These are phyloP conservation scores for Epichloe gansuensis DNA, from an alignment of 2,329 filamentous ascomycete genomes.

Conservation along the genomic window DNA sequence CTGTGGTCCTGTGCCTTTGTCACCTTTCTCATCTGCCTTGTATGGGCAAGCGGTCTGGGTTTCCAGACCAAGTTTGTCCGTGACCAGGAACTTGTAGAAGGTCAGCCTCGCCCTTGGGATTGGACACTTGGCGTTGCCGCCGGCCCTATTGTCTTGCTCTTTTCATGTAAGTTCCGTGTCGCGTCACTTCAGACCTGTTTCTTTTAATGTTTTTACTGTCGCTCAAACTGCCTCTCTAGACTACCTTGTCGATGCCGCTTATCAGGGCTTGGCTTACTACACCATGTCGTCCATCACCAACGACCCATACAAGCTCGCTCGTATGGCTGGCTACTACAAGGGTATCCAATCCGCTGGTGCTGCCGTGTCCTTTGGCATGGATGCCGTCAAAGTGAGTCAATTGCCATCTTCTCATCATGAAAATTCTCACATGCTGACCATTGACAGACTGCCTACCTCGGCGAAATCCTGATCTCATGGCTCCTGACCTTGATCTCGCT, in stretches of 20 bases:
- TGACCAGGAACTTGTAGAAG: conserved; percentile 6
- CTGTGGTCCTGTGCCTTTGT: conserved; percentile 45
- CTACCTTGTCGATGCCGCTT: conserved; percentile 16
- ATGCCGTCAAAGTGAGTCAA: conserved; percentile 17
- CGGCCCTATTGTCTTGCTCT: conserved; percentile 15
- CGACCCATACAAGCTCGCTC: conserved; percentile 59
- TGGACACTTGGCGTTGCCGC: conserved; percentile 13
- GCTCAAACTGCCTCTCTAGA: conserved; percentile 4
- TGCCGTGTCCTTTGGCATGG: conserved; percentile 33
- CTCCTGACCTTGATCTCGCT: conserved; percentile 1
- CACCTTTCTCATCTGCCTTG: conserved; percentile 48
- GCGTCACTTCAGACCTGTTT: too few species aligned
- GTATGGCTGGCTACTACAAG: conserved; percentile 72
- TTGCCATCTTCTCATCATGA: not conserved
- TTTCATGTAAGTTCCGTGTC: conserved; percentile 9
- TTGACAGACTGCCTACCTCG: conserved; percentile 3
- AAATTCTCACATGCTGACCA: not conserved
- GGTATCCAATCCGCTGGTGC: conserved; percentile 68
- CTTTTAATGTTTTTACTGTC: too few species aligned
- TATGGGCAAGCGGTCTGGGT: conserved; percentile 61
- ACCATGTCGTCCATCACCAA: conserved; percentile 66
- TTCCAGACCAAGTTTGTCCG: conserved; percentile 45
- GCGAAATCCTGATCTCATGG: conserved; percentile 5
- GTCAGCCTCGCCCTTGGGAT: conserved; percentile 14
- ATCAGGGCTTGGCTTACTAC: conserved; percentile 51